phyloP scores from a whole-genome alignment of 306 rosid genomes.

The Inga laurina region DNA sequence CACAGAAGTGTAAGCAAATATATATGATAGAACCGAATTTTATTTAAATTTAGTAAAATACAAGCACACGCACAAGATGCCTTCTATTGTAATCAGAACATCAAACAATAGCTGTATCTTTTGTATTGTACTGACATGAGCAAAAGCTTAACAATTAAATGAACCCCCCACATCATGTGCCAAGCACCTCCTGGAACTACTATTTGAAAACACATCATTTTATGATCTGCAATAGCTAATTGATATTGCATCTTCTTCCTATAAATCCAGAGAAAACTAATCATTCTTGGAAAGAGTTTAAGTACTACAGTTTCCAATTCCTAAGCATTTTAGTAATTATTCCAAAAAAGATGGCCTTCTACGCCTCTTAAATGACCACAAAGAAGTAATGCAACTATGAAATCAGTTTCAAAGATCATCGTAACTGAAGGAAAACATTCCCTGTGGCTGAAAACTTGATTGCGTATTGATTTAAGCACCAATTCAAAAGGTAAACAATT shows the following conservation, averaged over 20 bases:
- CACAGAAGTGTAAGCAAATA: not conserved
- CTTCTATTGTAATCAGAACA: not conserved
- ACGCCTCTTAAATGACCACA: not conserved
- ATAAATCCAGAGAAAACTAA: no score
- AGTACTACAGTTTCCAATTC: no score
- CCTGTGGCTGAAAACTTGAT: not conserved
- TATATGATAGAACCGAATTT: not conserved
- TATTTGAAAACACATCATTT: not conserved
- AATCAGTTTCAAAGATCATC: conserved; percentile 39
- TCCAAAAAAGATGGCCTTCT: not conserved
- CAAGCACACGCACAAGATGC: not conserved
- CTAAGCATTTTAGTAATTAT: no score
- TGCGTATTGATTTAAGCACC: not conserved
- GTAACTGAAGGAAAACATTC: conserved; percentile 11
- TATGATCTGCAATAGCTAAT: not conserved
- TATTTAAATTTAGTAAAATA: not conserved
- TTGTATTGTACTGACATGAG: not conserved
- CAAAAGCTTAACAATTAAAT: not conserved
- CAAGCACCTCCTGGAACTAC: not conserved
- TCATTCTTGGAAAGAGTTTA: no score
- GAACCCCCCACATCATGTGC: not conserved
- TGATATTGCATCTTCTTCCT: not conserved
- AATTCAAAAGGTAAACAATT: not conserved
- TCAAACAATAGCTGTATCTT: not conserved
- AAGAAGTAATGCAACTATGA: not conserved